These are phyloP conservation scores for Ganoderma leucocontextum DNA, from an alignment of 1,284 basidiomycete species.

Conservation along the genomic window DNA sequence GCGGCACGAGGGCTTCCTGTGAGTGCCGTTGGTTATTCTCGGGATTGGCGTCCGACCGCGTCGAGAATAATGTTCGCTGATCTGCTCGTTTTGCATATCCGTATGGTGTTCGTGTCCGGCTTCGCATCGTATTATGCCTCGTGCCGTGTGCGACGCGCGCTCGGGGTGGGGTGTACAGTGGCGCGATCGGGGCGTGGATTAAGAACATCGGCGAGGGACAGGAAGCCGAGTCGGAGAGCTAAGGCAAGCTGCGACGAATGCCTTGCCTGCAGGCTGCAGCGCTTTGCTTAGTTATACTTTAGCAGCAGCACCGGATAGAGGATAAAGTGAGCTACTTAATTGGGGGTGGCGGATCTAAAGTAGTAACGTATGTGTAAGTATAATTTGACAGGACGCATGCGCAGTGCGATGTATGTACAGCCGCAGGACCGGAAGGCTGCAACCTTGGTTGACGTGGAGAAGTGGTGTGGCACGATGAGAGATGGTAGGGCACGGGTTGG, in stretches of 20 bases:
- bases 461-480: conserved; percentile 11
- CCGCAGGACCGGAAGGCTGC: not conserved
- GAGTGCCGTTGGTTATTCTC: conserved; percentile 49
- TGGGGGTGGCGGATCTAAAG: conserved; percentile 26
- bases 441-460: conserved; percentile 5
- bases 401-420: conserved; percentile 8
- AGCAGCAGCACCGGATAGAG: conserved; percentile 18
- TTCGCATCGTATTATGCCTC: not conserved
- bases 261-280: not conserved
- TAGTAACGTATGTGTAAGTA: conserved; percentile 29
- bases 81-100: conserved; percentile 12
- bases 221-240: conserved; percentile 12
- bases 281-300: conserved; percentile 5
- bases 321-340: conserved; percentile 19
- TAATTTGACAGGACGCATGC: conserved; percentile 23
- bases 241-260: not conserved
- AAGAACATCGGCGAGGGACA: conserved; percentile 75
- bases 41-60: conserved; percentile 12
- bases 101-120: conserved; percentile 4
- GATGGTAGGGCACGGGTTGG: conserved; percentile 7
- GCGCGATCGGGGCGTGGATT: conserved; percentile 94
- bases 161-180: conserved; percentile 53
- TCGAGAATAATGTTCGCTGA: conserved; percentile 11
- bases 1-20: conserved; percentile 98
- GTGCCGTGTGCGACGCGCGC: not conserved